Percentiles rank a stretch among this genome's conserved stretches.
phyloP scores from a whole-genome alignment of 2,329 filamentous ascomycete species.

The Fusarium pseudonygamai region DNA sequence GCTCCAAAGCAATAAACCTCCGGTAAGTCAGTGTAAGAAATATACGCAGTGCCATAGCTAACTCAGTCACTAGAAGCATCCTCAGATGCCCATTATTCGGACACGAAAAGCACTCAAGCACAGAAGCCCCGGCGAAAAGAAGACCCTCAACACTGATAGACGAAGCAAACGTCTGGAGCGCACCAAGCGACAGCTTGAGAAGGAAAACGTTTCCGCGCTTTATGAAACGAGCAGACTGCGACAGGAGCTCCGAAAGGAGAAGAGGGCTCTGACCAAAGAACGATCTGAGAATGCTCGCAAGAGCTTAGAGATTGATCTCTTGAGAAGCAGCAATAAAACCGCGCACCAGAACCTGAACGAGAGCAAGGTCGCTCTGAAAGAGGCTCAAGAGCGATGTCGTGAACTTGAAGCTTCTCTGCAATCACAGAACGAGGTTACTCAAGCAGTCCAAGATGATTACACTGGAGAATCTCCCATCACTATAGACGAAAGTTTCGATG shows the following conservation, averaged over 20 bases:
- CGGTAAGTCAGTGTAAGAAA: background rate
- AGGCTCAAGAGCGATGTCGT: background rate
- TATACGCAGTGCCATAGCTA: accelerated
- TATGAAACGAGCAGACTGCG: background rate
- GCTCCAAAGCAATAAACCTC: accelerated
- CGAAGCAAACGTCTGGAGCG: background rate
- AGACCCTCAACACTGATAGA: no score
- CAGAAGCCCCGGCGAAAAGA: background rate
- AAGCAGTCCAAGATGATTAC: background rate
- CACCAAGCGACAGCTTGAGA: background rate
- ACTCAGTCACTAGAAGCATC: background rate
- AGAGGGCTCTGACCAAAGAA: background rate
- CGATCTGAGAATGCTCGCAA: background rate
- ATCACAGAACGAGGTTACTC: accelerated
- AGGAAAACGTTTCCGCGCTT: background rate
- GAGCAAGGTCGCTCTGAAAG: accelerated
- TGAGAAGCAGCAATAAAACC: background rate
- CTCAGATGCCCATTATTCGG: background rate
- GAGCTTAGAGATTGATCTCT: background rate
- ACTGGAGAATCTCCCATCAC: accelerated
- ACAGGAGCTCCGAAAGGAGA: background rate
- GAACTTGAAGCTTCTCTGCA: background rate
- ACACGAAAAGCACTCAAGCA: background rate
- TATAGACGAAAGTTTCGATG: background rate
- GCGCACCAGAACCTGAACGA: accelerated